Evolutionary conservation across 2,329 filamentous ascomycete genomes (phyloP).

Genomic region (Camillea tinctor): DNA sequence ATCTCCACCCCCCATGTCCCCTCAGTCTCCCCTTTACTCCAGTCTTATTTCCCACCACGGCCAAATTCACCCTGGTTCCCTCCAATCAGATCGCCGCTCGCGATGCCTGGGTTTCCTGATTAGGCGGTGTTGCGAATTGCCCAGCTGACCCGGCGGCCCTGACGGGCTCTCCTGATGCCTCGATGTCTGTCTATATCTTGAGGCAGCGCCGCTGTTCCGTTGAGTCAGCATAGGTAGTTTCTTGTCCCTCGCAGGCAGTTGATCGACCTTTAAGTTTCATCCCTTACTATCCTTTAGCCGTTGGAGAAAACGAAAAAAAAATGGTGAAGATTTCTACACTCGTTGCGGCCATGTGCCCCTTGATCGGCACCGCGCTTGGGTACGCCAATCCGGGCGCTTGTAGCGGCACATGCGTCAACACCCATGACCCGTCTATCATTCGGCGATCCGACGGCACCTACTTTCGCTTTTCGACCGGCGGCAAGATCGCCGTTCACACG

Average conservation of each 20-base stretch:
- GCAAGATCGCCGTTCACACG: constrained; percentile 39
- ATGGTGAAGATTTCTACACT: constrained; percentile 5
- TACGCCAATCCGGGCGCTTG: constrained; percentile 38
- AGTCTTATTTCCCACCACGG: background rate
- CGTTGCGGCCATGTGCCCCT: constrained; percentile 21
- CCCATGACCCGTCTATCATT: constrained; percentile 42
- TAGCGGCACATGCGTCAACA: constrained; percentile 38
- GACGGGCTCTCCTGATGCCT: background rate
- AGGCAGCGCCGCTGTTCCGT: background rate
- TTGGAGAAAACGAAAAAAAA: background rate
- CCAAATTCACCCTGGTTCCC: background rate
- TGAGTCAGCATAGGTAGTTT: background rate
- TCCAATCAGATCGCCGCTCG: background rate
- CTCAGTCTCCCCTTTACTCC: background rate
- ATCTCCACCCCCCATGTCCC: background rate
- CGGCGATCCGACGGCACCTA: constrained; percentile 42
- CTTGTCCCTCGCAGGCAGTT: background rate
- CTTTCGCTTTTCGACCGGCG: constrained; percentile 42
- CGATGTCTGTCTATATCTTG: background rate
- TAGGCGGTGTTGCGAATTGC: background rate
- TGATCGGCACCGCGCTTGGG: constrained; percentile 22
- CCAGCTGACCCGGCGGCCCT: background rate
- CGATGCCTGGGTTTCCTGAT: background rate
- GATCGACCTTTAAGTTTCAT: background rate
- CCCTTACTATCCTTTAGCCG: no score